Evolutionary conservation across 352 stramenopile genomes (phyloP).

Genomic region (Phytophthora cryptogea): DNA sequence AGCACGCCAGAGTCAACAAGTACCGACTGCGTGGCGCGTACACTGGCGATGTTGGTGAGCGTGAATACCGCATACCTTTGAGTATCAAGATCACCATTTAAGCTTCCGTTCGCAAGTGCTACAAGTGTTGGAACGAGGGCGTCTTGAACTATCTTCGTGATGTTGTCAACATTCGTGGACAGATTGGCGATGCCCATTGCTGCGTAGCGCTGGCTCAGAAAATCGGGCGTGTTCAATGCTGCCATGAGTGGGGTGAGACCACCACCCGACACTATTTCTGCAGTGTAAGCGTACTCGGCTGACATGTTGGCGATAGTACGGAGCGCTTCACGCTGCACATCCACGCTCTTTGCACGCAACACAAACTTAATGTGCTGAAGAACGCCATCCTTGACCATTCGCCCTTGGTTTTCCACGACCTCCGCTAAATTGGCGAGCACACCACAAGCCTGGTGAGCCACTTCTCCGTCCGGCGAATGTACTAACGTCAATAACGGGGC

Average conservation of each 20-base stretch:
- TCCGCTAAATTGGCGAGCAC: conserved; percentile 95
- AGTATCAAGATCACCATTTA: conserved; percentile 91
- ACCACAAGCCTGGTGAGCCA: conserved; percentile 89
- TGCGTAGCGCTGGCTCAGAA: conserved; percentile 93
- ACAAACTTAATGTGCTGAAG: conserved; percentile 97
- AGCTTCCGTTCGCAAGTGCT: conserved; percentile 68
- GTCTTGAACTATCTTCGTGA: conserved; percentile 91
- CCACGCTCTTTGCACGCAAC: conserved; percentile 89
- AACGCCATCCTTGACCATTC: conserved; percentile 95
- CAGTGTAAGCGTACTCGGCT: conserved; percentile 93
- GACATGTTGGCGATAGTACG: conserved; percentile 96
- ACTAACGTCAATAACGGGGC: conserved; percentile 87
- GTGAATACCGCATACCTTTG: conserved; percentile 93
- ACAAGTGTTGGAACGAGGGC: conserved; percentile 90
- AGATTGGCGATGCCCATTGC: conserved; percentile 96
- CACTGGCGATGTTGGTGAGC: conserved; percentile 93
- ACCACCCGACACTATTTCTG: conserved; percentile 91
- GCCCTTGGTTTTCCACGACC: conserved; percentile 93
- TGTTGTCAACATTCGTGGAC: conserved; percentile 91
- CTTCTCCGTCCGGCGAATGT: conserved; percentile 90
- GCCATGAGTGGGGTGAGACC: conserved; percentile 88
- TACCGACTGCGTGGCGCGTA: conserved; percentile 81
- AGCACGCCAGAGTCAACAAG: conserved; percentile 80
- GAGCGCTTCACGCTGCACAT: conserved; percentile 94
- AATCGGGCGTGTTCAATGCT: conserved; percentile 91